Conservation (phyloP, 345 rosid genomes). For the Eutrema yunnanense region DNA sequence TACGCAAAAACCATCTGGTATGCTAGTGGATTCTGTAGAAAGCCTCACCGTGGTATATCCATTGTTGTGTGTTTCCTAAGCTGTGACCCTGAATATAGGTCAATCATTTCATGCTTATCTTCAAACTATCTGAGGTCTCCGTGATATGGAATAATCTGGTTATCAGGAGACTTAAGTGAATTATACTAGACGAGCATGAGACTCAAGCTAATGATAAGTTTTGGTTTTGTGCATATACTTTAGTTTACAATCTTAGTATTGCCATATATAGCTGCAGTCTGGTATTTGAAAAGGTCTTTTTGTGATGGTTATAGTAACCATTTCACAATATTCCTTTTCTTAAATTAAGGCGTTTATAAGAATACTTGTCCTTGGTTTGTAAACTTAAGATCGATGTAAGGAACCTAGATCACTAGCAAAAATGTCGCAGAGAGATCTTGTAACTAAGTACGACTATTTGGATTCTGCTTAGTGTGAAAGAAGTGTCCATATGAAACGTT, state of each 20-base stretch:
- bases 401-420: neutral
- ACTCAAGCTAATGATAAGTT: conserved; percentile 1
- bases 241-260: neutral
- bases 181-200: neutral
- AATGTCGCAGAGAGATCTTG: neutral
- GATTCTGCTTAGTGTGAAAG: neutral
- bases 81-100: neutral
- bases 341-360: neutral
- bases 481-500: neutral
- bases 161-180: conserved; percentile 2
- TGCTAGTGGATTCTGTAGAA: conserved; percentile 10
- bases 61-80: conserved; percentile 1
- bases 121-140: neutral
- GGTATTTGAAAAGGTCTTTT: neutral
- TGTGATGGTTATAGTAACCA: conserved; percentile 11
- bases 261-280: neutral
- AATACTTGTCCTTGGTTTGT: neutral
- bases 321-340: neutral
- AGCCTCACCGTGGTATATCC: neutral
- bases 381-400: neutral
- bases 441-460: conserved; percentile 1
- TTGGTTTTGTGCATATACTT: neutral
- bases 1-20: conserved; percentile 91
- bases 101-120: conserved; percentile 1
- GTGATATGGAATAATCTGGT: conserved; percentile 4